Base-by-base conservation (phyloP, 2,329 filamentous ascomycete genomes). In the Fusarium agapanthi region DNA sequence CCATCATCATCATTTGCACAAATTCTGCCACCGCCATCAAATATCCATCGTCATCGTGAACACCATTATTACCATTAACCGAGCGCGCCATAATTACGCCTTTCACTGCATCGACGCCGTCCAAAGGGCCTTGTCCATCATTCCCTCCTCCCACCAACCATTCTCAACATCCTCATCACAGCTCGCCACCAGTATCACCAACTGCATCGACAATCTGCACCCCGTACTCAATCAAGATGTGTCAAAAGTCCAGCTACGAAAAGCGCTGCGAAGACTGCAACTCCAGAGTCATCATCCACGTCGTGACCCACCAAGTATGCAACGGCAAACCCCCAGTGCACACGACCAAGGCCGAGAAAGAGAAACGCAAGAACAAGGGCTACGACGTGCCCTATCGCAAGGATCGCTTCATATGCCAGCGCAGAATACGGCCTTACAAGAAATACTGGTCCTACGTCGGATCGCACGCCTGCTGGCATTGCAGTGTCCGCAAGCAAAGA, bases 61-160 rank as follows among this genome's bases (percentile, higher is more conserved):
- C 32, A 18, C 16, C 7, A 51, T 13, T 0, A 12, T 20, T 24
- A 26, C n/a, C 10, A 16, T 0, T 9, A 9, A 8, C n/a, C 14
- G 5, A 22, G 5, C 32, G 9, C 5, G 32, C n/a, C 1, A 51
- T 22, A 30, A 3, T 30, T 13, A n/a, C 45, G 6, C 10, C n/a
- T 22, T 26, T 2, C 3, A 15, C 32, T 15, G 10, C n/a, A 22
- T 26, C 30, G 20, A 15, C 48, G 10, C 18, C 18, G 2, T 26
- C n/a, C 11, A 18, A 8, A 35, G 3, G 2, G 12, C 6, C 9
- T 3, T 6, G 2, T 10, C n/a, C 30, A 3, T 3, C 47, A 22
- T 14, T n/a, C 15, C 11, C 45, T 22, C 7, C 16, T 15, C 16
- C 12, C 16, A 51, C 9, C 16, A 12, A 30, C 14, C 28, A 30